Base-by-base conservation (phyloP, 352 stramenopile species). In the Pythium chondricola region DNA sequence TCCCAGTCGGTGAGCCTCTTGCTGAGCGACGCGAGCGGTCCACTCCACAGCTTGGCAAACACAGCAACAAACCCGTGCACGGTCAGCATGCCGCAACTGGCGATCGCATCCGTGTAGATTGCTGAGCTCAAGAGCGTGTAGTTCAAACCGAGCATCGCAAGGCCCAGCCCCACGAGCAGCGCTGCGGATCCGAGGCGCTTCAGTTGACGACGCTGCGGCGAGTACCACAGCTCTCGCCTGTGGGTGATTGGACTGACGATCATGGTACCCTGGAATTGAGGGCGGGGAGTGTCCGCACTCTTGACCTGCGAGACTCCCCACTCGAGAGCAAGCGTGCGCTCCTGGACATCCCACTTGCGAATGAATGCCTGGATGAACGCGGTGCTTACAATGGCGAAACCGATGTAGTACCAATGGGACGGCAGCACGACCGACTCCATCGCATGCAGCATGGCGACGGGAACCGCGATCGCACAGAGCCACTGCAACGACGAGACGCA, bases 1-100 rank as follows among this genome's bases (percentile, higher is more conserved):
- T 89, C 77, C 73, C 74, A 88, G 35, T 85, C 64, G 33, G 69
- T 86, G 31, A 88, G 50, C 17, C 39, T 14, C 33, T 49, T 56
- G 30, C 58, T 62, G 6, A 73, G 27, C 31, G 40, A 29, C 7
- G 58, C 55, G 11, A 73, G 43, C 6, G 58, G 74, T 0, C 41
- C 24, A 31, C 45, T 42, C 29, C 65, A 60, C 42, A 64, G 66
- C 45, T 69, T 73, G 25, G 64, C 61, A n/a, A 85, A 47, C 3
- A 63, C 49, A 3, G 76, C 66, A 24, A 85, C 45, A 8, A 52
- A 52, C 27, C 77, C 27, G 31, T 79, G 64, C 9, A 47, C 45
- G 13, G 72, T 6, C 8, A 67, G 52, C n/a, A 56, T 14, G 38
- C 53, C 20, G 0, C 53, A 67, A 6, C 29, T 13, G 1, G 41